A percentile compares a stretch with the other conserved stretches of the same genome.
Conservation (phyloP, 345 rosid genomes). For the Iberis pinnata region DNA sequence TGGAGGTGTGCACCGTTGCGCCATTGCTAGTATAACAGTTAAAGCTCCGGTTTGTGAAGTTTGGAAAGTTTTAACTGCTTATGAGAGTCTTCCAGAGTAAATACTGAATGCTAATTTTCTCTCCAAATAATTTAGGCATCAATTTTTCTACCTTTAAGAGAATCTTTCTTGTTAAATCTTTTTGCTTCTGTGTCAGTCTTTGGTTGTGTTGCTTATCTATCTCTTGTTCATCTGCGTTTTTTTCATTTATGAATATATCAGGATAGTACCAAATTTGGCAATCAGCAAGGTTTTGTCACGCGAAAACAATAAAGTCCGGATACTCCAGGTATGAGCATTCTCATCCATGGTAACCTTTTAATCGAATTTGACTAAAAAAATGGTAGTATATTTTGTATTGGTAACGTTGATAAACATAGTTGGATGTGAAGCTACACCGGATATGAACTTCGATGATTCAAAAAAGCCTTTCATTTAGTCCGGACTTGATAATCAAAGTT, state of each 20-base stretch:
- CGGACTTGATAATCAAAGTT: conserved; percentile 2
- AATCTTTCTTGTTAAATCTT: neutral
- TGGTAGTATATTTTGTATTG: neutral
- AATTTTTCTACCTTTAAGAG: neutral
- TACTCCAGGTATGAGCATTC: conserved; percentile 64
- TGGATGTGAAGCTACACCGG: neutral
- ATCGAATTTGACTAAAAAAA: conserved; percentile 1
- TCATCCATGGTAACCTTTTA: neutral
- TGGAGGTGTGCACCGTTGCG: conserved; percentile 95
- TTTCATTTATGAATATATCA: conserved; percentile 33
- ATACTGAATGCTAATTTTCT: conserved; percentile 3
- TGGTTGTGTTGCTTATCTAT: conserved; percentile 5
- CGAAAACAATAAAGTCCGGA: conserved; percentile 86
- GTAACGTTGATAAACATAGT: neutral
- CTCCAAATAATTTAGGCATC: neutral
- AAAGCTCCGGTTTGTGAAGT: conserved; percentile 91
- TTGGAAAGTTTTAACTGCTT: conserved; percentile 86
- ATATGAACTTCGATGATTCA: conserved; percentile 2
- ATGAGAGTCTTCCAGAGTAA: conserved; percentile 96
- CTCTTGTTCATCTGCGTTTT: conserved; percentile 2
- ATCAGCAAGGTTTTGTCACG: conserved; percentile 84
- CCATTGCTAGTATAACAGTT: conserved; percentile 89
- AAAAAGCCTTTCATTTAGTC: conserved; percentile 4
- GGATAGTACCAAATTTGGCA: conserved; percentile 93
- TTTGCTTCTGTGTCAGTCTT: neutral